These are phyloP conservation scores for Aspergillus glaucus DNA, from an alignment of 2,329 filamentous ascomycete genomes.

Conservation along the genomic window DNA sequence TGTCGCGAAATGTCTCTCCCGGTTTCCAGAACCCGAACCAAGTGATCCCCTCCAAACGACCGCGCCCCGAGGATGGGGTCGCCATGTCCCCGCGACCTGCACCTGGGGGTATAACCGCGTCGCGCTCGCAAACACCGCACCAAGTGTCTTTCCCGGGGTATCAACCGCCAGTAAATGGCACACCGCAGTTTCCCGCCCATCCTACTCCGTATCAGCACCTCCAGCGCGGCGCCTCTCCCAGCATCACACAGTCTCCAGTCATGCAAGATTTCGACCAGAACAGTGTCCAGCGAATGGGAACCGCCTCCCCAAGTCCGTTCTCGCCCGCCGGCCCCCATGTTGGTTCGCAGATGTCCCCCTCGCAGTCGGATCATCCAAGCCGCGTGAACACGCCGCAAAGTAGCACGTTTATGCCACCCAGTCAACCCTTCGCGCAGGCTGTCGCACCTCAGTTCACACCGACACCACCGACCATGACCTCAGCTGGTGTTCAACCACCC, in stretches of 20 bases:
- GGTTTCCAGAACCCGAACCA: conserved; percentile 72
- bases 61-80: conserved; percentile 77
- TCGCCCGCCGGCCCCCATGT: conserved; percentile 71
- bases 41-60: conserved; percentile 83
- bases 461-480: conserved; percentile 32
- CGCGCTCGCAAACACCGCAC: conserved; percentile 87
- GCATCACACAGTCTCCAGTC: conserved; percentile 86
- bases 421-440: conserved; percentile 33
- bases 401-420: conserved; percentile 56
- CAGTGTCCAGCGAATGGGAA: conserved; percentile 74
- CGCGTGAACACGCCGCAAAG: conserved; percentile 65
- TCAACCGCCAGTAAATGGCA: conserved; percentile 57
- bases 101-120: conserved; percentile 66
- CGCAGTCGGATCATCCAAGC: conserved; percentile 66
- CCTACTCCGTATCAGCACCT: conserved; percentile 74
- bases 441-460: conserved; percentile 39
- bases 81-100: conserved; percentile 74
- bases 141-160: conserved; percentile 67
- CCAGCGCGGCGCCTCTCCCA: conserved; percentile 70
- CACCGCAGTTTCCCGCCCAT: conserved; percentile 54
- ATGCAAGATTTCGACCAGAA: conserved; percentile 66
- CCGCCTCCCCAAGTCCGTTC: conserved; percentile 86
- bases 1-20: conserved; percentile 74
- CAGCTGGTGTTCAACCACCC: conserved; percentile 33
- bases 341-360: conserved; percentile 65